Evolutionary conservation across 2,329 filamentous ascomycete genomes (phyloP).

Genomic region (Ascosphaera apis): DNA sequence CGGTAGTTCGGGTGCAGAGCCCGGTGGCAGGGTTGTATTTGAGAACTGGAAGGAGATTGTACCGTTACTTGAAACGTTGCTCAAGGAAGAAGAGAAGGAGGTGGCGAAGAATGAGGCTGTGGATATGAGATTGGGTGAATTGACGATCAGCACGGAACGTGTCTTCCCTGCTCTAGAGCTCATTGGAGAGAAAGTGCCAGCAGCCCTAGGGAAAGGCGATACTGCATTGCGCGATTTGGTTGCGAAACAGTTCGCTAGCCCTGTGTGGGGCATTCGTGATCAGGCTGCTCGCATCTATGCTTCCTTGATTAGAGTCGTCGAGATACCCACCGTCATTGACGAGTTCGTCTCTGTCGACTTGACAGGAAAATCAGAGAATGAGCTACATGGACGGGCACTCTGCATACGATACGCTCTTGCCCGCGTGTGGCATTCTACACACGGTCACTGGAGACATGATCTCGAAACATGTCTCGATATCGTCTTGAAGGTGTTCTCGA

Average conservation of each 20-base stretch:
- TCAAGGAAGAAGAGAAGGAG: constrained; percentile 5
- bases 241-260: constrained; percentile 17
- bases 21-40: constrained; percentile 18
- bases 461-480: constrained; percentile 9
- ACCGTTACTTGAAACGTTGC: background rate
- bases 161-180: constrained; percentile 24
- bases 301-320: constrained; percentile 13
- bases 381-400: constrained; percentile 19
- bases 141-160: constrained; percentile 17
- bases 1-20: constrained; percentile 20
- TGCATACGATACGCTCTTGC: constrained; percentile 17
- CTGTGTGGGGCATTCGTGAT: constrained; percentile 23
- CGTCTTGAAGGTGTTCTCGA: constrained; percentile 9
- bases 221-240: constrained; percentile 13
- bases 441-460: constrained; percentile 15
- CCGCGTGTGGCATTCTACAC: constrained; percentile 12
- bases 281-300: constrained; percentile 23
- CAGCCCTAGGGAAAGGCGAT: constrained; percentile 13
- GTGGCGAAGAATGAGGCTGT: constrained; percentile 5
- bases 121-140: constrained; percentile 6
- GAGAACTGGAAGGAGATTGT: constrained; percentile 10
- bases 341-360: background rate
- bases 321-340: constrained; percentile 12
- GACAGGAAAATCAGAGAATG: constrained; percentile 11
- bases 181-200: constrained; percentile 21